Evolutionary conservation across 164 flowering plant genomes (phyloP).

Genomic region (Warburgia ugandensis): DNA sequence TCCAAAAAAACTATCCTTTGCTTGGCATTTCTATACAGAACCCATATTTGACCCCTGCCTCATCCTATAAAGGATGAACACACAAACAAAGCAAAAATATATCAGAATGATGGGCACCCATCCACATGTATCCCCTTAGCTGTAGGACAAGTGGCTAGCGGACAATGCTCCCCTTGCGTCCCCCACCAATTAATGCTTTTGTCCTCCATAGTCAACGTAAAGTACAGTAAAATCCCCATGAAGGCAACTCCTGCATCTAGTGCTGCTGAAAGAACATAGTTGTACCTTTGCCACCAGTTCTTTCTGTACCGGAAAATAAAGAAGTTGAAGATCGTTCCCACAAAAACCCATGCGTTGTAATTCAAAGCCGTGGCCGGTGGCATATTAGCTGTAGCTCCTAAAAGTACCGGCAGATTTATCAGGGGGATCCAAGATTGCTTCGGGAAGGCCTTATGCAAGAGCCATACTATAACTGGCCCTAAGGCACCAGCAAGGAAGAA

Average conservation of each 20-base stretch:
- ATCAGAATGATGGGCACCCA: constrained; percentile 48
- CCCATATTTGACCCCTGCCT: no score
- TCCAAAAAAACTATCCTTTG: no score
- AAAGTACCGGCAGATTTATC: constrained; percentile 80
- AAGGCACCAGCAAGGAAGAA: constrained; percentile 83
- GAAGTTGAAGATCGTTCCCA: constrained; percentile 83
- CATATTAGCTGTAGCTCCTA: constrained; percentile 77
- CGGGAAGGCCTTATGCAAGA: constrained; percentile 71
- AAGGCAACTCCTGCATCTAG: constrained; percentile 89
- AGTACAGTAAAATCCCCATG: constrained; percentile 71
- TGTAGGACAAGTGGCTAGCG: constrained; percentile 70
- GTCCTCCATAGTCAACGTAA: constrained; percentile 47
- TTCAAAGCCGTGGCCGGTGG: constrained; percentile 83
- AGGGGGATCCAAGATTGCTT: constrained; percentile 73
- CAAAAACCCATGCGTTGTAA: constrained; percentile 69
- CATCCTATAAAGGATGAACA: no score
- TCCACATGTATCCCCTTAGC: constrained; percentile 58
- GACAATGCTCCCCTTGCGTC: constrained; percentile 64
- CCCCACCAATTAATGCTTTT: constrained; percentile 74
- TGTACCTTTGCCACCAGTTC: constrained; percentile 89
- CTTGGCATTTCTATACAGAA: no score
- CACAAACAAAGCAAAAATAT: no score
- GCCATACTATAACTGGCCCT: constrained; percentile 75
- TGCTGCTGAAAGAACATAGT: constrained; percentile 84
- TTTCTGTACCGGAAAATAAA: constrained; percentile 72